phyloP scores from a whole-genome alignment of 495 filamentous ascomycete genomes.

The Peziza echinospora region DNA sequence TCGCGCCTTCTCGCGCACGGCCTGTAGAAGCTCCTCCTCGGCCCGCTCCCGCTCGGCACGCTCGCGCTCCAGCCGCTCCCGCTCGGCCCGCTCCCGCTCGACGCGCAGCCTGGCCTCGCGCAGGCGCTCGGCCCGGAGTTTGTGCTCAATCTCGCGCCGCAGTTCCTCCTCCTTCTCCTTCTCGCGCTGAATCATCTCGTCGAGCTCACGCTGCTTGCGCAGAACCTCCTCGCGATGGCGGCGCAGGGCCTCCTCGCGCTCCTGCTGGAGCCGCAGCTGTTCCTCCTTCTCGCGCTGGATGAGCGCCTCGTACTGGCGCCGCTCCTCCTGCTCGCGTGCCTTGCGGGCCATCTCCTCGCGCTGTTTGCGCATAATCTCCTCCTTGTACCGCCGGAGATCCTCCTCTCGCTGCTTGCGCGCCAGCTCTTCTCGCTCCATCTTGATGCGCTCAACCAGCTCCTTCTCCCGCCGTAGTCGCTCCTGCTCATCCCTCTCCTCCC shows the following conservation, averaged over 20 bases:
- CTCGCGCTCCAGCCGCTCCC: conserved; percentile 23
- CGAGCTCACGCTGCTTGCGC: background rate
- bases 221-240: background rate
- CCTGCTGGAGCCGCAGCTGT: conserved; percentile 3
- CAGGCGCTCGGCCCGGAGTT: background rate
- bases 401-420: conserved; percentile 26
- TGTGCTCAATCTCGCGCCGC: background rate
- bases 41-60: conserved; percentile 22
- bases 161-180: background rate
- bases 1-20: conserved; percentile 22
- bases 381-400: conserved; percentile 7
- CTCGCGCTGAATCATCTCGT: background rate
- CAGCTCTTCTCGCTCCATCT: conserved; percentile 20
- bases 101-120: background rate
- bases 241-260: background rate
- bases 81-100: conserved; percentile 25
- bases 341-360: conserved; percentile 23
- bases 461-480: conserved; percentile 30
- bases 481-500: conserved; percentile 42
- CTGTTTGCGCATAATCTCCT: conserved; percentile 18
- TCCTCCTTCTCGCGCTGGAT: conserved; percentile 14
- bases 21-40: conserved; percentile 26
- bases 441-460: conserved; percentile 21
- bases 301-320: conserved; percentile 20
- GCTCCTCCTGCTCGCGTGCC: conserved; percentile 21